phyloP scores from a whole-genome alignment of 768 basidiomycete genomes.

The Amanita subjunquillea region DNA sequence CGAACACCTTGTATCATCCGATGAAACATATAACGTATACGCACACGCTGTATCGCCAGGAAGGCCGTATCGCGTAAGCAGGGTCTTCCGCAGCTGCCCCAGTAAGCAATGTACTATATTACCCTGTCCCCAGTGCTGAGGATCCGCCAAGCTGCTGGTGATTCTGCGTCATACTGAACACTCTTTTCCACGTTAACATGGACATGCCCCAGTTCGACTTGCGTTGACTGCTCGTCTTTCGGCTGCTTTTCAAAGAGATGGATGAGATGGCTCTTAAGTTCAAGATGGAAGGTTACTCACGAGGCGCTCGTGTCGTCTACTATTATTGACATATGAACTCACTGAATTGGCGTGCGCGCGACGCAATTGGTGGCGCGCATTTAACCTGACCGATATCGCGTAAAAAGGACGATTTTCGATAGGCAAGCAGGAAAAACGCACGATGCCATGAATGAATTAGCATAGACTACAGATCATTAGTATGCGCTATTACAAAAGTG shows the following conservation, averaged over 20 bases:
- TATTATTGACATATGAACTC: neutral
- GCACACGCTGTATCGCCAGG: neutral
- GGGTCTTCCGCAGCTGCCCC: slow-evolving; percentile 4
- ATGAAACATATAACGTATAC: neutral
- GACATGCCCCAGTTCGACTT: slow-evolving; percentile 8
- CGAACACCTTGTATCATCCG: neutral
- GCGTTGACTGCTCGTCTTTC: neutral
- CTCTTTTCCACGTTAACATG: slow-evolving; percentile 15
- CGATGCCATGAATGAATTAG: slow-evolving; percentile 34
- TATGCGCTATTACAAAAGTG: neutral
- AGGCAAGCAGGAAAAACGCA: slow-evolving; percentile 6
- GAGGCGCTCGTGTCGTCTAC: neutral
- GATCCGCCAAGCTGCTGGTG: neutral
- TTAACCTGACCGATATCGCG: slow-evolving; percentile 7
- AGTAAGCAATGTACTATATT: neutral
- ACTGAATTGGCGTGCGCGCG: slow-evolving; percentile 4
- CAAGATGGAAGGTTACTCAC: neutral
- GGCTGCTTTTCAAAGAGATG: neutral
- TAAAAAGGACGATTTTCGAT: neutral
- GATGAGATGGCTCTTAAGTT: neutral
- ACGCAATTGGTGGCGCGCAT: slow-evolving; percentile 14
- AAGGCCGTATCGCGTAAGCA: neutral
- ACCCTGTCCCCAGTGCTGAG: neutral
- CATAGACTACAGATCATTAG: slow-evolving; percentile 26
- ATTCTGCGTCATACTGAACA: slow-evolving; percentile 8